These are phyloP conservation scores for Coccomyxa sp. DNA, from an alignment of 139 green algal species.

Conservation along the genomic window DNA sequence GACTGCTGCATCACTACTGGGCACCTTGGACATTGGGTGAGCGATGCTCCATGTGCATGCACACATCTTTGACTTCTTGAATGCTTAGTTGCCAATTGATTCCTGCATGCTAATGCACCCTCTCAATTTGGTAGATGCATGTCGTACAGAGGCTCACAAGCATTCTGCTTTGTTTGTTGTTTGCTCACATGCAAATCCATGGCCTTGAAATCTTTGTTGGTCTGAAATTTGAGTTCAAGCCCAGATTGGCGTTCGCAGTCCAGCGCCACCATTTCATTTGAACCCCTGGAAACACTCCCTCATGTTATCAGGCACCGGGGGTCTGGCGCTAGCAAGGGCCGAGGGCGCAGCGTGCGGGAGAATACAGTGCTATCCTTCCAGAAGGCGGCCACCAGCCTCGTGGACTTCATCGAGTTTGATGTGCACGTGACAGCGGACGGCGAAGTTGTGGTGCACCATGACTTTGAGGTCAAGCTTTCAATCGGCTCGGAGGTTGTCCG, in stretches of 20 bases:
- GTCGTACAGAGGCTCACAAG: too few relatives aligned
- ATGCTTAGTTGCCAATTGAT: neutral
- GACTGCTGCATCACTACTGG: neutral
- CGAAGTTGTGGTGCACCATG: conserved; percentile 48
- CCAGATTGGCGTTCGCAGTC: neutral
- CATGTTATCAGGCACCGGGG: conserved; percentile 27
- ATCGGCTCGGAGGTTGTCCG: conserved; percentile 27
- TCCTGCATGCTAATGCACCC: neutral
- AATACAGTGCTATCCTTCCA: conserved; percentile 51
- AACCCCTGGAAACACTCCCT: neutral
- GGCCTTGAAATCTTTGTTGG: too few relatives aligned
- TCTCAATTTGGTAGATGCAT: neutral
- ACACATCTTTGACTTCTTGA: too few relatives aligned
- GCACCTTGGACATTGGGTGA: conserved; percentile 45
- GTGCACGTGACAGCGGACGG: conserved; percentile 25
- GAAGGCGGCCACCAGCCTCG: conserved; percentile 36
- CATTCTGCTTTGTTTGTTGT: too few relatives aligned
- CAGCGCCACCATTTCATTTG: neutral
- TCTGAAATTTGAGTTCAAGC: neutral
- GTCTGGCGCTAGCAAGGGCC: conserved; percentile 23
- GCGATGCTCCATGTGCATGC: neutral
- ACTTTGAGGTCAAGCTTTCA: conserved; percentile 35
- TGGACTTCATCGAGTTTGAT: conserved; percentile 48
- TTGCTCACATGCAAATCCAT: too few relatives aligned
- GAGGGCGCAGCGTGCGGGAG: conserved; percentile 33